Evolutionary conservation across 805 yeast species (phyloP).

Genomic region (Myxozyma vanderwaltii): DNA sequence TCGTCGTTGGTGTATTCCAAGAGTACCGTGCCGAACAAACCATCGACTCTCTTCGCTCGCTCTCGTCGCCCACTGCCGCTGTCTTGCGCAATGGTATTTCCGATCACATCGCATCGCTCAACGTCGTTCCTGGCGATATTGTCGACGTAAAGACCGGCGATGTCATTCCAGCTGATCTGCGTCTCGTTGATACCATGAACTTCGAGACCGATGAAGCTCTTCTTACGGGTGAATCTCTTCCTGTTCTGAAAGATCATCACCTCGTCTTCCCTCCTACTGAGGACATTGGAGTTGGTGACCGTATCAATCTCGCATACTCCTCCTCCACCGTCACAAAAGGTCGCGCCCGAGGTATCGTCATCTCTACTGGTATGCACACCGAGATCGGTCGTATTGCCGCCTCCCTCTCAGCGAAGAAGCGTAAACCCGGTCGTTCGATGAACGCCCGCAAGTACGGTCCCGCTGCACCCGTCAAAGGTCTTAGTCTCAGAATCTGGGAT

Average conservation of each 20-base stretch:
- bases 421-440: constrained; percentile 28
- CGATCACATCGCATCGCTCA: constrained; percentile 58
- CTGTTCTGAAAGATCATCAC: constrained; percentile 58
- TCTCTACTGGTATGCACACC: constrained; percentile 68
- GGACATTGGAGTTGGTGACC: constrained; percentile 66
- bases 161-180: constrained; percentile 72
- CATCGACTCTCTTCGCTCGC: constrained; percentile 68
- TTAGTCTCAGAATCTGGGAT: constrained; percentile 53
- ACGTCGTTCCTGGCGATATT: constrained; percentile 74
- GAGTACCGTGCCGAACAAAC: constrained; percentile 77
- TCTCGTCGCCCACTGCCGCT: constrained; percentile 70
- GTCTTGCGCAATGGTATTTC: constrained; percentile 65
- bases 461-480: constrained; percentile 44
- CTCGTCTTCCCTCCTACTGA: constrained; percentile 45
- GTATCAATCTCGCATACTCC: constrained; percentile 69
- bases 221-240: constrained; percentile 66
- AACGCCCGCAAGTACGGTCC: constrained; percentile 28
- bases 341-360: constrained; percentile 68
- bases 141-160: constrained; percentile 68
- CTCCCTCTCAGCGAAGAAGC: constrained; percentile 19
- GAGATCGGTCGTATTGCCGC: constrained; percentile 75
- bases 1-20: constrained; percentile 67
- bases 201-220: constrained; percentile 73
- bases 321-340: constrained; percentile 75
- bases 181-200: constrained; percentile 59